Base-by-base conservation (phyloP, 768 basidiomycete genomes). In the Lactarius indigo region DNA sequence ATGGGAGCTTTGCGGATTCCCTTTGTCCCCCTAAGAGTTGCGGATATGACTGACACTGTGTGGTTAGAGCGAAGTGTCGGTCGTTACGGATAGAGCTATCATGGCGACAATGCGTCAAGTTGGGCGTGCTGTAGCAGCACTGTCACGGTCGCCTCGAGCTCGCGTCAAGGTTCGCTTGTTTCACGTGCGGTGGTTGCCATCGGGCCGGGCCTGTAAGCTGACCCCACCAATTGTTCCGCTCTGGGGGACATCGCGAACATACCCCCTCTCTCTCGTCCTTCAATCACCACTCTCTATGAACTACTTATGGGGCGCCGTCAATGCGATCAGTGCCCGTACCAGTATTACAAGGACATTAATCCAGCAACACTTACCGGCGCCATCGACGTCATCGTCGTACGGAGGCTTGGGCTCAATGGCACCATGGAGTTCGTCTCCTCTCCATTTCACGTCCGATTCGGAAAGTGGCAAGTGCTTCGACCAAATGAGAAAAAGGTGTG, bases 301-400 rank as follows among this genome's bases (percentile, higher is more conserved):
- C 80, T 94, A 94, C 77, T 79, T 94, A 74, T 88, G 92, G 70
- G 92, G 92, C 68, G 91, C 92, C 28, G 88, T 93, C 75, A 90
- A 80, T 74, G 90, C 90, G 50, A 91, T 93, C 75, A 90, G 87
- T 76, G 92, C 90, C 91, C 91, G 17, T 92, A 92, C 75, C 90
- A 91, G 68, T 94, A 94, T 80, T 94, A 94, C 83, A 91, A 87
- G 76, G 92, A 92, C 50, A 92, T 97, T 69, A 99, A 99, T 73
- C 95, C 97, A 0, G 89, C 96, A 0, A 99, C 97, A 0, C 86
- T 99, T 65, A 97, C 96, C 5, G 96, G 97, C 55, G 97, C 97
- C 54, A 97, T 98, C 83, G 96, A 99, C 83, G 93, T 99, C 77
- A 95, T 99, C 73, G 96, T 98, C 71, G 87, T 99, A 57, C 86